Percentiles rank a stretch among this genome's conserved stretches.
phyloP scores from a whole-genome alignment of 1,139 yeast genomes.

The Diutina sp. region DNA sequence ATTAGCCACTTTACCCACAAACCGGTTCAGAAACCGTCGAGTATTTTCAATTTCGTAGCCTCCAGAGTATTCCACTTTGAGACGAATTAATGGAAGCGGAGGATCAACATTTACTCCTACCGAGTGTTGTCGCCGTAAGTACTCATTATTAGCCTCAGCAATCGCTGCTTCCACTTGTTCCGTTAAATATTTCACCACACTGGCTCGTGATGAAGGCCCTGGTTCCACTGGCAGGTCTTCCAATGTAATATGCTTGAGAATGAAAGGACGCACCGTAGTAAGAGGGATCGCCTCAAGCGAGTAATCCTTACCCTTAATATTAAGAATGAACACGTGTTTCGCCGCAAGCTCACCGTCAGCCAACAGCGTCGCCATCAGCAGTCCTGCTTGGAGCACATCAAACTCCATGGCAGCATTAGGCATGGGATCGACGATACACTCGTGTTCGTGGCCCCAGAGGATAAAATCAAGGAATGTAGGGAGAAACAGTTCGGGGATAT shows the following conservation, averaged over 20 bases:
- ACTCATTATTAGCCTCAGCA: slow-evolving; percentile 18
- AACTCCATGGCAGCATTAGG: slow-evolving; percentile 59
- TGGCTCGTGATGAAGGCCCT: slow-evolving; percentile 49
- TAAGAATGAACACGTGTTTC: slow-evolving; percentile 63
- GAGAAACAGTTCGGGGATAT: slow-evolving; percentile 71
- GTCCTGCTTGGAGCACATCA: slow-evolving; percentile 84
- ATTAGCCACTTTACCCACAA: slow-evolving; percentile 87
- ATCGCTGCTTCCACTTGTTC: slow-evolving; percentile 42
- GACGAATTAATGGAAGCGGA: slow-evolving; percentile 70
- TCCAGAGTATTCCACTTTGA: slow-evolving; percentile 76
- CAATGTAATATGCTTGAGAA: slow-evolving; percentile 53
- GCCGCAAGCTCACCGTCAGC: slow-evolving; percentile 73
- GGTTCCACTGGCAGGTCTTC: slow-evolving; percentile 44
- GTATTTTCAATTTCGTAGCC: slow-evolving; percentile 90
- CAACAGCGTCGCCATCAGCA: slow-evolving; percentile 85
- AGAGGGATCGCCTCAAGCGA: slow-evolving; percentile 53
- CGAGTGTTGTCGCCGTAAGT: slow-evolving; percentile 6
- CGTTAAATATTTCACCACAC: slow-evolving; percentile 64
- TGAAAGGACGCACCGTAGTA: slow-evolving; percentile 72
- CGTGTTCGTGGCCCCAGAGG: slow-evolving; percentile 98
- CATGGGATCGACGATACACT: slow-evolving; percentile 65
- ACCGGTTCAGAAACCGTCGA: slow-evolving; percentile 74
- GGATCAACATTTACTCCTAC: slow-evolving; percentile 8
- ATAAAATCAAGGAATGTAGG: slow-evolving; percentile 76
- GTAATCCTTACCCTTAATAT: slow-evolving; percentile 47